Conservation (phyloP, 345 rosid genomes). For the Eutrema japonicum region DNA sequence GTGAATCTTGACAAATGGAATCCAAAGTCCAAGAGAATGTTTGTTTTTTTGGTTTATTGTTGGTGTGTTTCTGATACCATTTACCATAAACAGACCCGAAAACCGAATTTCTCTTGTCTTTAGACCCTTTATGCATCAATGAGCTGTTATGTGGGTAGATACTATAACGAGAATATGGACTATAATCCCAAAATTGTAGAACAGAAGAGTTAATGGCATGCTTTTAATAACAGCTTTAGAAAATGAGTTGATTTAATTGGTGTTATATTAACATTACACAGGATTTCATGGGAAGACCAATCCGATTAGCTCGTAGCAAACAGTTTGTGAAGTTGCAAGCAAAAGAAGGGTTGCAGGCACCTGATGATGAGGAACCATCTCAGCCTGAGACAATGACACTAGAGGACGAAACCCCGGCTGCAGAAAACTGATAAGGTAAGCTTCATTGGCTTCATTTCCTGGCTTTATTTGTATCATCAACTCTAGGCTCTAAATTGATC, state of each 20-base stretch:
- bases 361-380: constrained; percentile 38
- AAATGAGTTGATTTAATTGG: constrained; percentile 1
- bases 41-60: neutral
- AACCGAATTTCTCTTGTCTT: neutral
- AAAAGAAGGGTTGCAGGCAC: constrained; percentile 51
- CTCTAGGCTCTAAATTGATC: constrained; percentile 11
- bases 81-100: neutral
- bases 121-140: constrained; percentile 10
- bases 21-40: neutral
- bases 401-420: constrained; percentile 43
- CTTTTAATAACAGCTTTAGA: neutral
- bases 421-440: constrained; percentile 37
- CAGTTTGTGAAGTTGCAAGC: constrained; percentile 66
- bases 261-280: constrained; percentile 31
- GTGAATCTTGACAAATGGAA: neutral
- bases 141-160: constrained; percentile 3
- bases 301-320: constrained; percentile 71
- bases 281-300: constrained; percentile 71
- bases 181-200: constrained; percentile 14
- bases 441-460: neutral
- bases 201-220: constrained; percentile 1
- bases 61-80: constrained; percentile 16
- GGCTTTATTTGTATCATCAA: constrained; percentile 5
- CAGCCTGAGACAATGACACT: constrained; percentile 39
- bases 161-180: constrained; percentile 6